Base-by-base conservation (phyloP, 2,329 filamentous ascomycete genomes). In the Beauveria brongniartii region DNA sequence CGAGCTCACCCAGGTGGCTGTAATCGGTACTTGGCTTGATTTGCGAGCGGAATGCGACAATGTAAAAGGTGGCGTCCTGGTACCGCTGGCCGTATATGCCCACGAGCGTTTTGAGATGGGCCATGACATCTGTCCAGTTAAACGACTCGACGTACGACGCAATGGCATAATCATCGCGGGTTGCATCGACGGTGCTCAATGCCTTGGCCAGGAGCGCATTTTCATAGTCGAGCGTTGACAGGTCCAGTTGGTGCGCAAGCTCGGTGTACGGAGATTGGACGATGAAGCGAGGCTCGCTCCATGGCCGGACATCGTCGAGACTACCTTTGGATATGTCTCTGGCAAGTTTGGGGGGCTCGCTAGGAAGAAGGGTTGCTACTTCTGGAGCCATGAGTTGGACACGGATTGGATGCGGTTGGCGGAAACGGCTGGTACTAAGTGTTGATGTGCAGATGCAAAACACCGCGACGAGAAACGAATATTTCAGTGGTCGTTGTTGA, bases 41-140 rank as follows among this genome's bases (percentile, higher is more conserved):
- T 65, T 80, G 82, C 6, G 89, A 93, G 18, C 90, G 83, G 74
- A 96, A 96, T 5, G 87, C 87, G 46, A 96, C 91, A 61, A 94
- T 86, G 74, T 93, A 96, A 76, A 93, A 96, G 30, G 78, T 80
- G 55, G 80, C 82, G 62, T 80, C 77, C 59, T 77, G 81, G 85
- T 89, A 93, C 2, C 61, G 63, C 6, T 74, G 74, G 14, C 80
- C 71, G 7, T 72, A 79, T 9, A 74, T 70, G 3, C 67, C 66
- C 12, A 78, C 74, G 3, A 92, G 76, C 1, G 76, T 69, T 61
- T 75, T 79, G 56, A 94, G 74, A 37, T 81, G 75, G 4, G 76
- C 73, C 12, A 94, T 77, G 16, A 91, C 80, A 47, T 82, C 75
- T 3, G 71, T 64, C 86, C 90, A 94, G 73, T 96, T 95, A 76